Evolutionary conservation across 805 yeast species (phyloP).

Genomic region (Spathaspora girioi): DNA sequence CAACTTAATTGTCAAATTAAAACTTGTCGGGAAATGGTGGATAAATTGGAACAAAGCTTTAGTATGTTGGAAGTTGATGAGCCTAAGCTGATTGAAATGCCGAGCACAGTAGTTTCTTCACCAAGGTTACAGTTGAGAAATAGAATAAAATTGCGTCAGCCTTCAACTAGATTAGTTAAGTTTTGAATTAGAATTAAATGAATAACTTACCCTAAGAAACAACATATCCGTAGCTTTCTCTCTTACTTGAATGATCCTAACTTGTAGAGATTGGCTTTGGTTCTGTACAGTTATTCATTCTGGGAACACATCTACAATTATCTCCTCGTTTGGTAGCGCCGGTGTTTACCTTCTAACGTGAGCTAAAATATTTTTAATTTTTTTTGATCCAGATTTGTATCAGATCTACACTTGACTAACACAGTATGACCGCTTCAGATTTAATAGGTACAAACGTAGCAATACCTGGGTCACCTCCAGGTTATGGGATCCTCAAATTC

Average conservation of each 20-base stretch:
- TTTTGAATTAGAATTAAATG: background rate
- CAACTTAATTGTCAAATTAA: conserved; percentile 21
- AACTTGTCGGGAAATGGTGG: conserved; percentile 11
- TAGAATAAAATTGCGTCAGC: background rate
- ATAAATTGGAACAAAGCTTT: conserved; percentile 10
- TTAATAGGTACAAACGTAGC: conserved; percentile 32
- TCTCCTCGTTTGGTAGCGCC: too few relatives aligned
- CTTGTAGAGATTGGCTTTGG: too few relatives aligned
- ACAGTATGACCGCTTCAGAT: conserved; percentile 20
- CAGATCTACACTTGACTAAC: background rate
- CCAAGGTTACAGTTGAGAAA: conserved; percentile 5
- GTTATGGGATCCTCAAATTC: conserved; percentile 61
- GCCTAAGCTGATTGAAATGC: background rate
- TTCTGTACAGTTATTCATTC: too few relatives aligned
- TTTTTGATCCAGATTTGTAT: background rate
- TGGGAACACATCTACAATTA: too few relatives aligned
- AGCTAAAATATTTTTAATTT: too few relatives aligned
- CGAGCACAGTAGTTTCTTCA: background rate
- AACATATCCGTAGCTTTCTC: too few relatives aligned
- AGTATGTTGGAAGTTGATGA: conserved; percentile 2
- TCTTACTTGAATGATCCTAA: too few relatives aligned
- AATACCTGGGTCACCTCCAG: conserved; percentile 63
- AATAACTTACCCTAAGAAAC: too few relatives aligned
- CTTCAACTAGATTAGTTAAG: background rate
- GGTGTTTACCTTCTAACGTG: too few relatives aligned